Evolutionary conservation across 768 basidiomycete species (phyloP).

Genomic region (Trametes punicea): DNA sequence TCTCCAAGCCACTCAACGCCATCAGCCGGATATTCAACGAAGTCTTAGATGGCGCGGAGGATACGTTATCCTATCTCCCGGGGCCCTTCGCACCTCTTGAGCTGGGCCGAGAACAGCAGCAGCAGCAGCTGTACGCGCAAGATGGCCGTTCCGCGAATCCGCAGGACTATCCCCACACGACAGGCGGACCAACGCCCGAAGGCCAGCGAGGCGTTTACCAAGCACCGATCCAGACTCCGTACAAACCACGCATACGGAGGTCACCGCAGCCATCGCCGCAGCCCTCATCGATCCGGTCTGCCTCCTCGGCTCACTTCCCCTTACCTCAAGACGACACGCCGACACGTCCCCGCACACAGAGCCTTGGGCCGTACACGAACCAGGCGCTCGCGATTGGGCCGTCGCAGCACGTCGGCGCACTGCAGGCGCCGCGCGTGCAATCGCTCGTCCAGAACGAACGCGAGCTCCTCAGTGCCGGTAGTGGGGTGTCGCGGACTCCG

Average conservation of each 20-base stretch:
- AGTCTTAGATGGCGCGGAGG: conserved; percentile 70
- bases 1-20: conserved; percentile 88
- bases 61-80: conserved; percentile 60
- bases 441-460: conserved; percentile 42
- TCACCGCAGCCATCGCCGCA: conserved; percentile 19
- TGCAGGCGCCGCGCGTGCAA: conserved; percentile 30
- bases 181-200: conserved; percentile 32
- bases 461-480: conserved; percentile 28
- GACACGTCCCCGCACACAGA: conserved; percentile 33
- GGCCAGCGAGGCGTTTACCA: conserved; percentile 16
- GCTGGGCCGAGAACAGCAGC: conserved; percentile 50
- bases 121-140: conserved; percentile 32
- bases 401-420: conserved; percentile 36
- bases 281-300: conserved; percentile 22
- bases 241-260: conserved; percentile 67
- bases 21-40: conserved; percentile 86
- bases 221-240: conserved; percentile 53
- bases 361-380: conserved; percentile 41
- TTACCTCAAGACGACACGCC: conserved; percentile 47
- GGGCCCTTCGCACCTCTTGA: conserved; percentile 71
- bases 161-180: conserved; percentile 37
- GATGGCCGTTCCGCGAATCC: conserved; percentile 30
- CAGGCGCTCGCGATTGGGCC: conserved; percentile 49
- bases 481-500: conserved; percentile 58
- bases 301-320: conserved; percentile 32